phyloP scores from a whole-genome alignment of 225 moss, liverwort and hornwort species.

The Marchantia polymorpha region DNA sequence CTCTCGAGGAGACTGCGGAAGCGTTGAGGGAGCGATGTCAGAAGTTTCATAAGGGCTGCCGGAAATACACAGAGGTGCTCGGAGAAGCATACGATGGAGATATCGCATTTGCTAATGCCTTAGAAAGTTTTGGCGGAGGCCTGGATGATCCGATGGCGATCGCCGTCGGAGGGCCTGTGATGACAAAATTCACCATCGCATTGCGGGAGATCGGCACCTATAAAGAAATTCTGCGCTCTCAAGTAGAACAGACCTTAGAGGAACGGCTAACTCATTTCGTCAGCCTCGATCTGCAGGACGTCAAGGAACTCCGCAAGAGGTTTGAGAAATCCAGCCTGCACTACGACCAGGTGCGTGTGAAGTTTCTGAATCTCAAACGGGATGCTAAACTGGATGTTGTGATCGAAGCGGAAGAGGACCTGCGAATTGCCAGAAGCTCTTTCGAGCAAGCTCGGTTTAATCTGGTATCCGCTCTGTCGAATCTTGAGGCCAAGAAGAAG shows the following conservation, averaged over 20 bases:
- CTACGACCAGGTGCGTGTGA: constrained; percentile 91
- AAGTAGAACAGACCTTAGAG: constrained; percentile 95
- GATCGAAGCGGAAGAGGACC: constrained; percentile 88
- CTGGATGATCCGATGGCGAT: constrained; percentile 95
- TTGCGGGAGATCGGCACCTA: constrained; percentile 95
- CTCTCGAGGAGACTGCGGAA: constrained; percentile 90
- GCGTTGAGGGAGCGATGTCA: constrained; percentile 92
- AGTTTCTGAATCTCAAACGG: constrained; percentile 77
- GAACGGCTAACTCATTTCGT: constrained; percentile 95
- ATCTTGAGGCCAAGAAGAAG: constrained; percentile 93
- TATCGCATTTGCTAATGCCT: constrained; percentile 85
- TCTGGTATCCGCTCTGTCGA: constrained; percentile 89
- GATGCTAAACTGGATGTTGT: constrained; percentile 91
- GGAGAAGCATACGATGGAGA: constrained; percentile 97
- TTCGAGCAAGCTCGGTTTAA: constrained; percentile 95
- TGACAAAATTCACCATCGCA: constrained; percentile 96
- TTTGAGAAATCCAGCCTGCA: constrained; percentile 89
- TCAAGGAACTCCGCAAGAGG: constrained; percentile 89
- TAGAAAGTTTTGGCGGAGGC: constrained; percentile 88
- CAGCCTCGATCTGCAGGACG: constrained; percentile 83
- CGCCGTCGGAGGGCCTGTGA: constrained; percentile 94
- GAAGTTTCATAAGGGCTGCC: constrained; percentile 89
- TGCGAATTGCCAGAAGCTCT: constrained; percentile 78
- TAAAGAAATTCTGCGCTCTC: constrained; percentile 91
- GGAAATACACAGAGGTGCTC: constrained; percentile 86